Base-by-base conservation (phyloP, 371 early-diverging fungal species). In the Haplosporangium sp. region DNA sequence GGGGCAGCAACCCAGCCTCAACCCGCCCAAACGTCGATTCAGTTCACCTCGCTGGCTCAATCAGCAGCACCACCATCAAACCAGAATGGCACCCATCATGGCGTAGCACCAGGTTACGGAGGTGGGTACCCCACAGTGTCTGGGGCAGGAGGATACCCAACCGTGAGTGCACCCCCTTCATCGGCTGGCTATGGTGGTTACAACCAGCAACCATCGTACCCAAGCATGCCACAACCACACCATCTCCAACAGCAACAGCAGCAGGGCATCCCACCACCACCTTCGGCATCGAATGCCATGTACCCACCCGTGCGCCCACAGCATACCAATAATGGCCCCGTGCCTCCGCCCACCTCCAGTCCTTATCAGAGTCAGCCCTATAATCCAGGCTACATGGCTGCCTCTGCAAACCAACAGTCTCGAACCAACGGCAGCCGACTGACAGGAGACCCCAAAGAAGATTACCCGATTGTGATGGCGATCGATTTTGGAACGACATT, bases 391-490 rank as follows among this genome's bases (percentile, higher is more conserved):
- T 67, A 59, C 58, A 55, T 70, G 65, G 59, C 61, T 6, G 55
- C 69, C 7, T 16, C 61, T 13, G 36, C 59, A 18, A 7, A 36
- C 2, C 71, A 59, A 2, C 59, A 53, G 10, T 55, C 45, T 18
- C 55, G 45, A 21, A 36, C 45, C 54, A 74, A 62, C 45, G 76
- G 76, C 41, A 64, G 60, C 18, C 58, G 62, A 50, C 43, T 79
- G 18, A 79, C 79, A 5, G 79, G 79, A 5, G 79, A 79, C 41
- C 79, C 79, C 59, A 79, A 79, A 45, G 79, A 79, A 47, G 79
- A 79, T 50, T 79, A 77, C 40, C 77, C 77, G 9, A 77, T 77
- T 52, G 77, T 77, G 23, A 77, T 77, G 77, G 77, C 77, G 50
- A 77, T 77, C 36, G 77, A 77, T 40, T 77, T 77, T 47, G 77